Conservation (phyloP, 768 basidiomycete genomes). For the Cystobasidium tubakii region DNA sequence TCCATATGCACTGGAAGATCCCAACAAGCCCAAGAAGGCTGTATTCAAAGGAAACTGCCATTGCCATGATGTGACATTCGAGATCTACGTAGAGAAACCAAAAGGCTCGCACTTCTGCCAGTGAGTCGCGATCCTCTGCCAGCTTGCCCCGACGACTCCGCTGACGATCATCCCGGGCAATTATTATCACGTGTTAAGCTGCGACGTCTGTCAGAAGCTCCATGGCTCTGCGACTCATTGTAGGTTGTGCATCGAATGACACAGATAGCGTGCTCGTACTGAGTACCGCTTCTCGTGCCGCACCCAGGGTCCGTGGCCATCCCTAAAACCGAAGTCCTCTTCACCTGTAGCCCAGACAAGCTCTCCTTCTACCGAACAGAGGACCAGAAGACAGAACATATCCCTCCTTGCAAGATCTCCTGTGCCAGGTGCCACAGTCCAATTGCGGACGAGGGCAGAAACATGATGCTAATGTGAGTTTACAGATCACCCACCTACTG, state of each 20-base stretch:
- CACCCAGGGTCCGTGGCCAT: conserved; percentile 26
- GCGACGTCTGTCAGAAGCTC: conserved; percentile 30
- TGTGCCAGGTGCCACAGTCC: conserved; percentile 32
- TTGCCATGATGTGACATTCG: conserved; percentile 31
- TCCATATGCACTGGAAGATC: conserved; percentile 20
- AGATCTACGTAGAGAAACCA: conserved; percentile 22
- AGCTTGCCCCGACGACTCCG: neutral
- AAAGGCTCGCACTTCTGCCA: conserved; percentile 33
- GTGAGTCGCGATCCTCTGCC: neutral
- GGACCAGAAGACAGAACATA: conserved; percentile 24
- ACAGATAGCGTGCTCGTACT: neutral
- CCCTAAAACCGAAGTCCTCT: conserved; percentile 30
- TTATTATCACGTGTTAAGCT: too few relatives aligned
- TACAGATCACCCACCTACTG: neutral
- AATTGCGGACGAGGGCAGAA: conserved; percentile 31
- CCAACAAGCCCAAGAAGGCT: conserved; percentile 14
- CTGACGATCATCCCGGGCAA: conserved; percentile 3
- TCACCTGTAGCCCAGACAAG: conserved; percentile 35
- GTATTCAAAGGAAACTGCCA: conserved; percentile 27
- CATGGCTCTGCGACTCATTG: conserved; percentile 26
- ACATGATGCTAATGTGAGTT: conserved; percentile 39
- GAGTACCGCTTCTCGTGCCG: neutral
- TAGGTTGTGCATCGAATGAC: neutral
- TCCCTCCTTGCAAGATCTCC: conserved; percentile 24
- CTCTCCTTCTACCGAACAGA: conserved; percentile 36